Percentiles rank a stretch among this genome's conserved stretches.
Evolutionary conservation across 2,329 filamentous ascomycete genomes (phyloP).

Genomic region (Metarhizium humberi): DNA sequence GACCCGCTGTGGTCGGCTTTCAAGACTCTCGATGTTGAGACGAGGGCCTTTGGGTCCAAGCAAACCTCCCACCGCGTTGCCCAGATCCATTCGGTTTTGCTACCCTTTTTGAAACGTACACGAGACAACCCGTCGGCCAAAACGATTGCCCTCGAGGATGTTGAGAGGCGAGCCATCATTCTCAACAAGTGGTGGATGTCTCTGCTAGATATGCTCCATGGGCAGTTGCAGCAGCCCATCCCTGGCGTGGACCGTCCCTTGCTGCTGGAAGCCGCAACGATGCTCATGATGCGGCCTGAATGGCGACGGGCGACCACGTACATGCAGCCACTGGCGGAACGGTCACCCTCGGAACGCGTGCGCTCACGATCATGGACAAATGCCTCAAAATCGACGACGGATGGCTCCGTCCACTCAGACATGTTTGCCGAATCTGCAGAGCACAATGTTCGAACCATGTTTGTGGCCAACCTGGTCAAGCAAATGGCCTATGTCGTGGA

Average conservation of each 20-base stretch:
- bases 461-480: constrained; percentile 68
- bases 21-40: constrained; percentile 41
- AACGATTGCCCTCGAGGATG: constrained; percentile 62
- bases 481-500: constrained; percentile 85
- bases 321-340: constrained; percentile 53
- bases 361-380: constrained; percentile 36
- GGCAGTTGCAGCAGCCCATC: constrained; percentile 57
- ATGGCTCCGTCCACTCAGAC: constrained; percentile 54
- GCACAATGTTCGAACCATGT: constrained; percentile 83
- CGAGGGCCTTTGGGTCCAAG: constrained; percentile 57
- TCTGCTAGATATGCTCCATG: constrained; percentile 72
- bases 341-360: constrained; percentile 36
- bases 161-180: constrained; percentile 71
- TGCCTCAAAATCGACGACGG: constrained; percentile 47
- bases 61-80: constrained; percentile 64
- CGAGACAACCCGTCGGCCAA: constrained; percentile 56
- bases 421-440: constrained; percentile 59
- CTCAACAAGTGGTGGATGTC: constrained; percentile 87
- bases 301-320: constrained; percentile 69
- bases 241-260: constrained; percentile 75
- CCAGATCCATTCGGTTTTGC: constrained; percentile 59
- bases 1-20: constrained; percentile 49
- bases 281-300: constrained; percentile 81
- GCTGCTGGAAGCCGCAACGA: constrained; percentile 67
- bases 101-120: constrained; percentile 70